phyloP scores from a whole-genome alignment of 306 rosid species.

The Biancaea sappan region DNA sequence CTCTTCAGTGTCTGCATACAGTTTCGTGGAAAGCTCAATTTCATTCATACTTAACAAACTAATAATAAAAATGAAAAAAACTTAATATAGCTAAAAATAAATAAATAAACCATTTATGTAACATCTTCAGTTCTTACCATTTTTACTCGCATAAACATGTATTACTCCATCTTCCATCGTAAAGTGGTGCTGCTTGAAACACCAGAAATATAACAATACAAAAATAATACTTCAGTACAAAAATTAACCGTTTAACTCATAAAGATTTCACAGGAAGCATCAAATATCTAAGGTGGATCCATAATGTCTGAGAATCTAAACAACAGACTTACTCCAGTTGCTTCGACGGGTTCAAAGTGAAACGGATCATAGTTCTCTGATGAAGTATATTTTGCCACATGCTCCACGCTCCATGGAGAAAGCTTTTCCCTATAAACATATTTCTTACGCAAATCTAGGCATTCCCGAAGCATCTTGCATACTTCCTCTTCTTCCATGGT shows the following conservation, averaged over 20 bases:
- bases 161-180: not conserved
- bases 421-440: slow-evolving; percentile 51
- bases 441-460: slow-evolving; percentile 48
- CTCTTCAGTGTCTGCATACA: slow-evolving; percentile 44
- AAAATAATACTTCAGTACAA: not conserved
- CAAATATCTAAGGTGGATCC: not conserved
- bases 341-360: slow-evolving; percentile 51
- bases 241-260: not conserved
- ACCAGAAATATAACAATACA: not conserved
- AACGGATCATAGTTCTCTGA: slow-evolving; percentile 39
- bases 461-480: slow-evolving; percentile 47
- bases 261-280: not conserved
- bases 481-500: slow-evolving; percentile 53
- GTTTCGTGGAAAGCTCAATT: slow-evolving; percentile 20
- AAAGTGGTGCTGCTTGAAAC: not conserved
- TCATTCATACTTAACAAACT: not conserved
- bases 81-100: not conserved
- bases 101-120: slow-evolving; percentile 23
- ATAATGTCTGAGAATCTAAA: no score
- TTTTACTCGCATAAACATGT: slow-evolving; percentile 2
- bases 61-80: not conserved
- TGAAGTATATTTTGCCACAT: slow-evolving; percentile 1
- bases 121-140: not conserved
- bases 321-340: slow-evolving; percentile 46
- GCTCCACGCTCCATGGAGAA: slow-evolving; percentile 43